Conservation (phyloP, 2,329 filamentous ascomycete genomes). For the Aspergillus aculeatus region DNA sequence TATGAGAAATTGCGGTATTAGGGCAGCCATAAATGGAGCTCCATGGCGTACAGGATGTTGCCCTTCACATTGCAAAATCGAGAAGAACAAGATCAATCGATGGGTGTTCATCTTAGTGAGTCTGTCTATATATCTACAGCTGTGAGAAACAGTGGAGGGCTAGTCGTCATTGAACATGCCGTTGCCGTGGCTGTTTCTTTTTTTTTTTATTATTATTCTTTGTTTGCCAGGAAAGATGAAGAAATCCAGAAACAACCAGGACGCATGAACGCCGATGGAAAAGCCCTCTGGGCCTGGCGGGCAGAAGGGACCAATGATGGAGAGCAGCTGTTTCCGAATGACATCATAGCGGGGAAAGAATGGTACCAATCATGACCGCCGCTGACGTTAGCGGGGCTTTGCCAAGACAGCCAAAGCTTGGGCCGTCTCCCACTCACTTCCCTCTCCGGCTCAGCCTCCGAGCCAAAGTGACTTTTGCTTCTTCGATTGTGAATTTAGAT, state of each 20-base stretch:
- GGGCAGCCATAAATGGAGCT: neutral
- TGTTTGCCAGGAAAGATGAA: neutral
- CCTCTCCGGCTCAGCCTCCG: neutral
- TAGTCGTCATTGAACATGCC: conserved; percentile 1
- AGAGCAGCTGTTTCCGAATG: conserved; percentile 5
- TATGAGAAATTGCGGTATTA: neutral
- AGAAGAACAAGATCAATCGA: neutral
- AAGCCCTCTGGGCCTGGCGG: conserved; percentile 10
- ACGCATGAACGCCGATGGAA: conserved; percentile 9
- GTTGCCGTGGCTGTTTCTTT: neutral
- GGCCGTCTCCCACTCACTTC: conserved; percentile 16
- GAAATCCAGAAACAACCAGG: conserved; percentile 2
- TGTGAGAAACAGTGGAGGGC: neutral
- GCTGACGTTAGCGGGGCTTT: conserved; percentile 16
- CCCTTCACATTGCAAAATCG: neutral
- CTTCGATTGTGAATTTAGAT: neutral
- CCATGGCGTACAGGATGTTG: neutral
- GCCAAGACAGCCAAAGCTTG: conserved; percentile 14
- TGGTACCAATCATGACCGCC: conserved; percentile 16
- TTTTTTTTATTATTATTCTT: neutral
- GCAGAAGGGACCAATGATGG: neutral
- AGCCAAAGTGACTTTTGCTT: neutral
- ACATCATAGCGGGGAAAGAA: conserved; percentile 11
- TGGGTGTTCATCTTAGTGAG: neutral
- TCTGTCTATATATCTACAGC: neutral